Evolutionary conservation across 306 rosid genomes (phyloP), one percentile per base, ranked within the genome.

Genomic region (Hippophae gyantsensis): DNA sequence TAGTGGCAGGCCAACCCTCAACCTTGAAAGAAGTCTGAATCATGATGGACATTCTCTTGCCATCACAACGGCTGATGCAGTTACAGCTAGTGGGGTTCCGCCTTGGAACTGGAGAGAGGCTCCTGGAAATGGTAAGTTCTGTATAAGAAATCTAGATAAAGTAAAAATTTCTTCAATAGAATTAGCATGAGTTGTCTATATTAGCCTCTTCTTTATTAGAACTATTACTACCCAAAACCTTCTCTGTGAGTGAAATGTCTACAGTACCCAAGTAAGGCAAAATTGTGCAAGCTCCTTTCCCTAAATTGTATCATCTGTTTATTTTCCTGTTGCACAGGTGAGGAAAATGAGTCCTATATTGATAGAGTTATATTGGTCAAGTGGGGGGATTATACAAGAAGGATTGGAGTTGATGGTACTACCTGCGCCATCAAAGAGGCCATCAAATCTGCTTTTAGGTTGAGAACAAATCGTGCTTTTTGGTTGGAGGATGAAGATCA

Each of bases 61-160:
- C 76, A 84, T 90, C 67, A 80, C 97, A 23, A 45, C 94, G 42
- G 95, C 90, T 68, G 96, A 87, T 58, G 88, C 94, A 47, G 97
- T 87, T 71, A 83, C 77, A 62, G 94, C 86, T 42, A 76, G 80
- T 58, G 94, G 90, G 63, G 95, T 84, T 66, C 83, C 98, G 42
- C 96, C 96, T 62, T 92, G 98, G 98, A 92, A 85, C 75, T 92
- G 98, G 98, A 88, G 96, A 81, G 98, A 87, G 65, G 79, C 95
- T 74, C 84, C 95, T 4, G 96, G 84, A 76, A 87, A 83, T 81
- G 96, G 98, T 85, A 76, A 71, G 62, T 12, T 49, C 13, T 10
- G 52, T 54, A n/a, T 32, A 27, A 18, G 44, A 63, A 27, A 57
- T 69, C 48, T 18, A 13, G 4, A 3, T 23, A 13, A 10, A 40